Conservation (phyloP, 1,139 yeast species). For the Taiozyma sp. region DNA sequence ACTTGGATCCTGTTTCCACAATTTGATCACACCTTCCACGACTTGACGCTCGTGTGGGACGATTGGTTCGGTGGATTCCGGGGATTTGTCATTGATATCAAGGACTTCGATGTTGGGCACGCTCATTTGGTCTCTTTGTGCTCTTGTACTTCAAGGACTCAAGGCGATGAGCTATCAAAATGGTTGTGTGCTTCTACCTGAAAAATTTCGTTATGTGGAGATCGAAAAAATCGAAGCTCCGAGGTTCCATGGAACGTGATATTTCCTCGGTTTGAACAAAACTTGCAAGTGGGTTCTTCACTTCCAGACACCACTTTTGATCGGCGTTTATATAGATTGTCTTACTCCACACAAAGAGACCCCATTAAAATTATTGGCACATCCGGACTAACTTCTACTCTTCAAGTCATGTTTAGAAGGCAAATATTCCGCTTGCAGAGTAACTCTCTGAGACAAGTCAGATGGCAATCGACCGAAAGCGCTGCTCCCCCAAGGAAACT, state of each 20-base stretch:
- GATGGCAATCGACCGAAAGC: slow-evolving; percentile 1
- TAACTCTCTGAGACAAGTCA: not conserved
- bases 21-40: slow-evolving; percentile 53
- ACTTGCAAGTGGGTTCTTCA: too few relatives aligned
- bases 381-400: not conserved
- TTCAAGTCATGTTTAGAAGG: not conserved
- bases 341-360: not conserved
- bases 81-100: slow-evolving; percentile 26
- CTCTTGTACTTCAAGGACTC: not conserved
- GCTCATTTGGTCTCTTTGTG: not conserved
- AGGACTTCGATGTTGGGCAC: slow-evolving; percentile 26
- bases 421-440: not conserved
- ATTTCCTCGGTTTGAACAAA: too few relatives aligned
- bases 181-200: not conserved
- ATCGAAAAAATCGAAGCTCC: not conserved
- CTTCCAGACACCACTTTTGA: too few relatives aligned
- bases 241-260: not conserved
- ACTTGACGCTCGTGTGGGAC: slow-evolving; percentile 64
- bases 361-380: too few relatives aligned
- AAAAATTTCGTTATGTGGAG: too few relatives aligned
- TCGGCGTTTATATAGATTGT: too few relatives aligned
- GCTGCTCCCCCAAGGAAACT: not conserved
- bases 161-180: not conserved
- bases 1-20: slow-evolving; percentile 68
- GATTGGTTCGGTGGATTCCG: slow-evolving; percentile 27